These are phyloP conservation scores for Didymella pomorum DNA, from an alignment of 2,329 filamentous ascomycete species.

Conservation along the genomic window DNA sequence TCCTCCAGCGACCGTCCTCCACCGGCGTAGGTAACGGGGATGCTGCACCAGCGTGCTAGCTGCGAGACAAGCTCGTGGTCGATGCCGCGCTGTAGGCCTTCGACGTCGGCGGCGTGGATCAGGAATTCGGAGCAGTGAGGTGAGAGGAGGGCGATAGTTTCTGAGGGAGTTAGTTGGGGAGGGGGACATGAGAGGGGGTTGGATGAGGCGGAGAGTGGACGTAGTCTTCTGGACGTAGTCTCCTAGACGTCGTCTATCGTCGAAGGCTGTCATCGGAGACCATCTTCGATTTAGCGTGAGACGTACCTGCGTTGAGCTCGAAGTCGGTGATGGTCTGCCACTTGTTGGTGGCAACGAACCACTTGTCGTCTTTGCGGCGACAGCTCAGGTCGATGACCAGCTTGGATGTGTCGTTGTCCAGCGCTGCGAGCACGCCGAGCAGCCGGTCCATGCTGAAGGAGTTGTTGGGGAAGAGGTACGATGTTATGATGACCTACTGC, in stretches of 20 bases:
- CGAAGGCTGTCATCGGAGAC: too few species aligned
- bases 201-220: too few species aligned
- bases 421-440: conserved; percentile 73
- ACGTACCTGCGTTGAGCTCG: conserved; percentile 83
- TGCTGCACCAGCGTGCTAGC: conserved; percentile 84
- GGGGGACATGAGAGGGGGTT: too few species aligned
- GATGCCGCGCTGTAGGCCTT: conserved; percentile 89
- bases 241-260: too few species aligned
- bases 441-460: conserved; percentile 81
- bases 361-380: conserved; percentile 75
- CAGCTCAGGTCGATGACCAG: conserved; percentile 97
- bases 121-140: conserved; percentile 96
- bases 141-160: conserved; percentile 80
- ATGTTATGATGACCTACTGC: conserved; percentile 92
- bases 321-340: conserved; percentile 99
- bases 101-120: conserved; percentile 96
- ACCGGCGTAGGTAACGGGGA: conserved; percentile 95
- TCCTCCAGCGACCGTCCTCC: conserved; percentile 86
- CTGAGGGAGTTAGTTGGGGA: conserved; percentile 57
- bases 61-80: conserved; percentile 82
- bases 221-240: too few species aligned
- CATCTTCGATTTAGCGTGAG: too few species aligned
- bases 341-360: conserved; percentile 99
- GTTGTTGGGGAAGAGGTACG: conserved; percentile 86
- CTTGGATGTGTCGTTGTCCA: conserved; percentile 78